Conservation (phyloP, 1,284 basidiomycete species). For the Mrakiaceae sp. region DNA sequence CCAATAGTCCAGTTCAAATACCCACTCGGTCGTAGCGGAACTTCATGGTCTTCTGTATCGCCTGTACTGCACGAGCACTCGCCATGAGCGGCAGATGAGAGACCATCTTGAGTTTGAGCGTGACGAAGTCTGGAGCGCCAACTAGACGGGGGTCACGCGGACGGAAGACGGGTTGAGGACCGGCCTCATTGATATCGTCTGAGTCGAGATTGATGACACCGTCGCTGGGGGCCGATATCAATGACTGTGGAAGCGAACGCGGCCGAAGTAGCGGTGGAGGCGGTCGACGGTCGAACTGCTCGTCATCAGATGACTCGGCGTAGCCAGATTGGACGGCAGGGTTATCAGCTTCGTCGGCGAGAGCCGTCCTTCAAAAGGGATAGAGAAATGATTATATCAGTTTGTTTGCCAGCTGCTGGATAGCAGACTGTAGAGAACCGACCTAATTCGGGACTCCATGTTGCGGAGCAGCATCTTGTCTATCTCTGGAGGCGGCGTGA, state of each 20-base stretch:
- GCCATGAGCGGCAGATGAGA: neutral
- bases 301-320: neutral
- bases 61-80: neutral
- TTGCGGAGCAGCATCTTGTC: neutral
- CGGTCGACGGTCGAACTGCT: neutral
- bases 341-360: neutral
- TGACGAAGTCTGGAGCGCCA: neutral
- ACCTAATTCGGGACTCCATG: neutral
- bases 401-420: neutral
- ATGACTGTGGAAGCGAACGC: neutral
- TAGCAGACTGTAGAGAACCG: neutral
- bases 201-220: constrained; percentile 53
- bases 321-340: neutral
- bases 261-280: neutral
- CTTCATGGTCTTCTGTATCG: neutral
- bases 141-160: neutral
- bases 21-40: neutral
- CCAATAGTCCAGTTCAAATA: neutral
- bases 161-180: neutral
- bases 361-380: neutral
- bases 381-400: too few relatives aligned
- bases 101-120: constrained; percentile 4
- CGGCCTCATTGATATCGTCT: constrained; percentile 43
- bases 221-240: constrained; percentile 24
- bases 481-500: constrained; percentile 11